Base-by-base conservation (phyloP, 805 yeast species). In the Pichia californica region DNA sequence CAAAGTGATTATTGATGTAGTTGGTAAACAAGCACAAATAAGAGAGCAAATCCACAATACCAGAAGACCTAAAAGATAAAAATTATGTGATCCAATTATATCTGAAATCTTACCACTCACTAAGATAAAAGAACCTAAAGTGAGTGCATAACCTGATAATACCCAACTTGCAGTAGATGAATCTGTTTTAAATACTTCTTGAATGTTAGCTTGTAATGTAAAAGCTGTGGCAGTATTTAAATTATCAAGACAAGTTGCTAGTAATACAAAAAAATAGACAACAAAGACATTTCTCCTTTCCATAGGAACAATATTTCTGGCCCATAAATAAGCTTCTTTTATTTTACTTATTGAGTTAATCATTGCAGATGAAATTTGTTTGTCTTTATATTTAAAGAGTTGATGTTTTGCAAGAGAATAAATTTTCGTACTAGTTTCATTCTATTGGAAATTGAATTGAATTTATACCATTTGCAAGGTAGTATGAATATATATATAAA, bases 61-160 rank as follows among this genome's bases (percentile, higher is more conserved):
- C 4, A 41, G 21, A 7, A 49, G 11, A 14, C 61, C 60, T 13
- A 46, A 8, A 2, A 55, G 27, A 43, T 60, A 67, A 3, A 66
- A 54, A 18, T 43, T 46, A 25, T 67, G 59, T 6, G 66, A 64
- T 15, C 76, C 76, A 3, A 69, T 29, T 6, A 69, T 58, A 50
- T 71, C 76, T 6, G 66, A 65, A 2, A 70, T 30, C 42, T 69
- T 67, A 19, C 77, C 76, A 40, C 64, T 57, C 2, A 69, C 34
- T 30, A 71, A 61, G 31, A 71, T 71, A 49, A 70, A 71, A 0
- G 73, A 59, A 7, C 73, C 73, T 18, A 71, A 51, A 0, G 76
- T 69, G 13, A 72, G 49, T 0, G 74, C 67, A 53, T 71, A 72
- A 0, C 68, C 67, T 2, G 75, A 63, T 4, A 72, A 44, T 0